These are phyloP conservation scores for Venturia nashicola DNA, from an alignment of 2,329 filamentous ascomycete species.

Conservation along the genomic window DNA sequence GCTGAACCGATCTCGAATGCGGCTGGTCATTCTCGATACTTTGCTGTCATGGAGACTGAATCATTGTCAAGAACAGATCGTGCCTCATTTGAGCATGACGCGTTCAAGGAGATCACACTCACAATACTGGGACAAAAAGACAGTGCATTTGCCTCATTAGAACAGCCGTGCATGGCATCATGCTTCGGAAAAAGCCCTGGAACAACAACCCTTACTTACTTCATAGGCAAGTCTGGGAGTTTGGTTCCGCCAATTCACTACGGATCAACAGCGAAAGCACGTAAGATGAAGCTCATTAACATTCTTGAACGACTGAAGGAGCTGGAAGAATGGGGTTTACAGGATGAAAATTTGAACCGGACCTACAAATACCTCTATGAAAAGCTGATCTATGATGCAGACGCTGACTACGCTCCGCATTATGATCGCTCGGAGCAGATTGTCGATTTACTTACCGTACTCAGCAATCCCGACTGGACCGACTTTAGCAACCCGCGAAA, in stretches of 20 bases:
- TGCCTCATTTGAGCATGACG: constrained; percentile 21
- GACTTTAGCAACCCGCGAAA: constrained; percentile 60
- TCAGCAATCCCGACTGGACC: constrained; percentile 59
- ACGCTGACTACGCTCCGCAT: constrained; percentile 48
- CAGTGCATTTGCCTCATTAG: constrained; percentile 44
- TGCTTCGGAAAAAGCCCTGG: constrained; percentile 54
- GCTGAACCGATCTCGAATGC: constrained; percentile 24
- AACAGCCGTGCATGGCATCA: constrained; percentile 61
- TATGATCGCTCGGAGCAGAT: constrained; percentile 57
- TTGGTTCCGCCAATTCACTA: constrained; percentile 45
- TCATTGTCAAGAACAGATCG: constrained; percentile 26
- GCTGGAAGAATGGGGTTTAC: constrained; percentile 28
- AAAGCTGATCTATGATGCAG: constrained; percentile 55
- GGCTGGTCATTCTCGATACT: constrained; percentile 25
- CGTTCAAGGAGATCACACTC: constrained; percentile 26
- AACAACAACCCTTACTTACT: constrained; percentile 61
- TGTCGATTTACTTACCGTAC: constrained; percentile 55
- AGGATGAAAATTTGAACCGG: constrained; percentile 25
- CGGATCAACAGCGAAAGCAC: constrained; percentile 45
- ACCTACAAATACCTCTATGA: constrained; percentile 51
- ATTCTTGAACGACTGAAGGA: constrained; percentile 31
- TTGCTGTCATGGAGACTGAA: constrained; percentile 27
- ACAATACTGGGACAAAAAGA: constrained; percentile 24
- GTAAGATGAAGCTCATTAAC: constrained; percentile 44
- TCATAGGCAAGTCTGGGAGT: constrained; percentile 47